phyloP scores from a whole-genome alignment of 2,329 filamentous ascomycete species.

The Xylaria arbuscula region DNA sequence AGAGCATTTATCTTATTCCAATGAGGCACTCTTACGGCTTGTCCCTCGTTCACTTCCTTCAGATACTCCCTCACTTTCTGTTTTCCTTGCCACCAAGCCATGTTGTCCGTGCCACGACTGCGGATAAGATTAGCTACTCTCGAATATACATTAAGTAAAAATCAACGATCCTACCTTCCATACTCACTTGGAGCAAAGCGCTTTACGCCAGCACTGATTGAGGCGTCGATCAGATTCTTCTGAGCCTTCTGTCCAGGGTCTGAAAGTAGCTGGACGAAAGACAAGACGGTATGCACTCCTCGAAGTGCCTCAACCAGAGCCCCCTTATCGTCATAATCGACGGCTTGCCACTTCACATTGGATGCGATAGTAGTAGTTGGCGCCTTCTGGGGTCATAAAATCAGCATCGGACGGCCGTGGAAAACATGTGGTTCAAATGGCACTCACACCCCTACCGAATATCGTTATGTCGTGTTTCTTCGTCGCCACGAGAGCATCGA shows the following conservation, averaged over 20 bases:
- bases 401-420: not conserved
- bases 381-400: constrained; percentile 36
- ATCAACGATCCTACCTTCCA: constrained; percentile 45
- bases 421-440: not conserved
- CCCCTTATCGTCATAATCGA: constrained; percentile 58
- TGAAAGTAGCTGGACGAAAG: constrained; percentile 57
- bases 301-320: constrained; percentile 54
- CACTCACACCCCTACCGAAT: constrained; percentile 58
- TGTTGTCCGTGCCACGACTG: constrained; percentile 41
- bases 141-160: not conserved
- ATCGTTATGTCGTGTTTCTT: constrained; percentile 65
- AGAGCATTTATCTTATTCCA: not conserved
- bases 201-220: constrained; percentile 67
- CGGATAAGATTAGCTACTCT: not conserved
- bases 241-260: constrained; percentile 57
- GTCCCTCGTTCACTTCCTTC: constrained; percentile 60
- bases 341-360: constrained; percentile 54
- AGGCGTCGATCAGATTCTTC: constrained; percentile 68
- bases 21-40: constrained; percentile 50
- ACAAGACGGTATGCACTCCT: constrained; percentile 65
- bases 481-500: constrained; percentile 60
- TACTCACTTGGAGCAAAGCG: constrained; percentile 73
- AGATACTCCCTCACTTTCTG: constrained; percentile 62
- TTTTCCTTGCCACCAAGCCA: constrained; percentile 65
- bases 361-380: constrained; percentile 32